Conservation (phyloP, 352 stramenopile genomes). For the Thalassiosira mediterranea region DNA sequence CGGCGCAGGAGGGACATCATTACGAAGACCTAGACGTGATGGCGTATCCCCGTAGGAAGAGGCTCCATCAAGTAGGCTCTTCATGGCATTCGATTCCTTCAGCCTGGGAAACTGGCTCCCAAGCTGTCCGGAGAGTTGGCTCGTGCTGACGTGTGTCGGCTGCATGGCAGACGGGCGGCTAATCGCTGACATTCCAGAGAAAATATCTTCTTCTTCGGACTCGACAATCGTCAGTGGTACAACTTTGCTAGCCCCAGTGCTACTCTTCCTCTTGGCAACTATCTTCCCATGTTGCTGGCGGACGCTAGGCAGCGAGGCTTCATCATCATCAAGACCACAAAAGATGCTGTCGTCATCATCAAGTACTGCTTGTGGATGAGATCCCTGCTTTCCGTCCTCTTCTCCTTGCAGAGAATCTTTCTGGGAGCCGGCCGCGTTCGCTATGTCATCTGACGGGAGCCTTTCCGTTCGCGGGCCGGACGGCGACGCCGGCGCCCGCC, state of each 20-base stretch:
- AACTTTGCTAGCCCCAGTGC: too few relatives aligned
- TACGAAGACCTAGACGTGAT: too few relatives aligned
- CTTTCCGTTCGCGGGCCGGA: neutral
- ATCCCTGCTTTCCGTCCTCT: too few relatives aligned
- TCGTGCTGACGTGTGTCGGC: neutral
- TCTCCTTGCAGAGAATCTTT: too few relatives aligned
- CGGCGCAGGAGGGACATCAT: too few relatives aligned
- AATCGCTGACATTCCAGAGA: conserved; percentile 33
- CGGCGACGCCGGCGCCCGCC: conserved; percentile 4
- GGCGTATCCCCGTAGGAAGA: too few relatives aligned
- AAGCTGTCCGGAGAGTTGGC: neutral
- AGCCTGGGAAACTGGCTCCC: conserved; percentile 13
- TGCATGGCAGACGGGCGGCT: conserved; percentile 14
- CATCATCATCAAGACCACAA: conserved; percentile 36
- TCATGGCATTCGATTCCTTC: conserved; percentile 34
- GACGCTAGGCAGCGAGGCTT: too few relatives aligned
- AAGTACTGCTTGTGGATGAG: too few relatives aligned
- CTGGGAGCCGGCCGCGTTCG: too few relatives aligned
- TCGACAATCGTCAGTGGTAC: too few relatives aligned
- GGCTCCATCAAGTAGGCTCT: conserved; percentile 32
- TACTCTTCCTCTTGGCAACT: too few relatives aligned
- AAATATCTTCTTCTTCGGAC: conserved; percentile 47
- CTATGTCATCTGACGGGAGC: neutral
- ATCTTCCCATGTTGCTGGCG: too few relatives aligned
- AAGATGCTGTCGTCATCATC: conserved; percentile 49